Percentiles rank a stretch among this genome's conserved stretches.
These are phyloP conservation scores for Daedaleopsis nitida DNA, from an alignment of 768 basidiomycete species.

Conservation along the genomic window DNA sequence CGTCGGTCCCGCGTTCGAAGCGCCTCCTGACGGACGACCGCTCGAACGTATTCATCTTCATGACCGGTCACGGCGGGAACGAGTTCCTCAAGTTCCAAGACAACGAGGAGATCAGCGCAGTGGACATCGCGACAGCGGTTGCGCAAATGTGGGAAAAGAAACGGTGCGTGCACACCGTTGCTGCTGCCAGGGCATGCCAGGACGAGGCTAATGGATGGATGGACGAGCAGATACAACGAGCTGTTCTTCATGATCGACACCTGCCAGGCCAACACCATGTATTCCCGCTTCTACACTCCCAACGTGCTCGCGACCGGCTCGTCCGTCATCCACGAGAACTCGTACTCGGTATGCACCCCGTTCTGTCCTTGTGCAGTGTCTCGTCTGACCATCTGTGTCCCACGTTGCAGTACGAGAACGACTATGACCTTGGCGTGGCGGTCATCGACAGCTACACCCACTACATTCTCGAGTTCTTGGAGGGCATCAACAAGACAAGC, in stretches of 20 bases:
- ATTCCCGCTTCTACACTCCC: conserved; percentile 89
- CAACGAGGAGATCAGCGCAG: conserved; percentile 95
- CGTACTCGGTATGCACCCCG: conserved; percentile 74
- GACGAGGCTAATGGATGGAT: too few species aligned
- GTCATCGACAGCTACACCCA: conserved; percentile 97
- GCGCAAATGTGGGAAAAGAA: conserved; percentile 99
- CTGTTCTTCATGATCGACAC: conserved; percentile 99
- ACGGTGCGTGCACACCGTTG: conserved; percentile 49
- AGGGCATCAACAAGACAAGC: conserved; percentile 89
- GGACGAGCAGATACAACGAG: conserved; percentile 75
- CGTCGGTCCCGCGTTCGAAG: conserved; percentile 88
- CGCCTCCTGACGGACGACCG: conserved; percentile 87
- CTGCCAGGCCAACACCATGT: conserved; percentile 97
- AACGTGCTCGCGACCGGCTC: conserved; percentile 92
- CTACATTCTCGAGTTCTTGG: conserved; percentile 87
- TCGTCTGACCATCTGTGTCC: neutral
- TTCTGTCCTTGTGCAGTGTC: neutral
- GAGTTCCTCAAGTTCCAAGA: conserved; percentile 99
- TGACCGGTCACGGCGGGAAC: conserved; percentile 98
- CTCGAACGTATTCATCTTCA: conserved; percentile 94
- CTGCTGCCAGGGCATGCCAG: neutral
- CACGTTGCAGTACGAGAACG: conserved; percentile 76
- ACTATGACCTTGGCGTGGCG: conserved; percentile 91
- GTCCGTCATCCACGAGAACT: conserved; percentile 81
- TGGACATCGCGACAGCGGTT: conserved; percentile 96